Conservation (phyloP, 495 filamentous ascomycete genomes). For the Massariosphaeria phaeospora region DNA sequence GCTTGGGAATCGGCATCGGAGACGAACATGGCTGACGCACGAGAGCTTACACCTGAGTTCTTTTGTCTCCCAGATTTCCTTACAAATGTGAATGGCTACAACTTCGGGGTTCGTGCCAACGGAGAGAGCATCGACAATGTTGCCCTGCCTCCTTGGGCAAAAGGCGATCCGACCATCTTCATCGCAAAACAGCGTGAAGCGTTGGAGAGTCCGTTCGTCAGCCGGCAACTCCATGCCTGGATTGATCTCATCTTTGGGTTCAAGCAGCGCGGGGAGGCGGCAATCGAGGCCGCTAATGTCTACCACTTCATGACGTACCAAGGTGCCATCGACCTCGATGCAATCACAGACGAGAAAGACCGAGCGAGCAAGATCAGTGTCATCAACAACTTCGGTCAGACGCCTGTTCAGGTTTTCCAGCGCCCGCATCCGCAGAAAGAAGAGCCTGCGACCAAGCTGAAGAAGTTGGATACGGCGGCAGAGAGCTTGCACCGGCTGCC, state of each 20-base stretch:
- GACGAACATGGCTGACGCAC: slow-evolving; percentile 87
- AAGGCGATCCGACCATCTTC: slow-evolving; percentile 93
- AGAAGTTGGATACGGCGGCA: slow-evolving; percentile 70
- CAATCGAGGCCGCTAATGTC: slow-evolving; percentile 85
- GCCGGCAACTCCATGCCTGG: slow-evolving; percentile 84
- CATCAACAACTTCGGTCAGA: slow-evolving; percentile 98
- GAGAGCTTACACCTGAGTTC: slow-evolving; percentile 93
- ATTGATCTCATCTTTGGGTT: slow-evolving; percentile 93
- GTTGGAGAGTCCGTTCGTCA: slow-evolving; percentile 90
- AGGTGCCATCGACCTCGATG: slow-evolving; percentile 86
- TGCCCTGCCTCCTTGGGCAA: slow-evolving; percentile 87
- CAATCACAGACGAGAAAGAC: slow-evolving; percentile 82
- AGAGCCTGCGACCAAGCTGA: slow-evolving; percentile 52
- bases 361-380: slow-evolving; percentile 83
- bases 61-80: slow-evolving; percentile 95
- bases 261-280: slow-evolving; percentile 92
- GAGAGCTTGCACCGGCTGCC: slow-evolving; percentile 75
- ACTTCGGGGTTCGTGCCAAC: slow-evolving; percentile 81
- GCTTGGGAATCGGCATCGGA: slow-evolving; percentile 87
- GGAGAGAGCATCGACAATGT: slow-evolving; percentile 78
- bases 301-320: slow-evolving; percentile 95
- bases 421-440: slow-evolving; percentile 72
- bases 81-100: slow-evolving; percentile 83
- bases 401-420: slow-evolving; percentile 88
- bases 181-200: slow-evolving; percentile 92